Evolutionary conservation across 768 basidiomycete genomes (phyloP), one percentile per base, ranked within the genome.

Genomic region (Hericium coralloides): DNA sequence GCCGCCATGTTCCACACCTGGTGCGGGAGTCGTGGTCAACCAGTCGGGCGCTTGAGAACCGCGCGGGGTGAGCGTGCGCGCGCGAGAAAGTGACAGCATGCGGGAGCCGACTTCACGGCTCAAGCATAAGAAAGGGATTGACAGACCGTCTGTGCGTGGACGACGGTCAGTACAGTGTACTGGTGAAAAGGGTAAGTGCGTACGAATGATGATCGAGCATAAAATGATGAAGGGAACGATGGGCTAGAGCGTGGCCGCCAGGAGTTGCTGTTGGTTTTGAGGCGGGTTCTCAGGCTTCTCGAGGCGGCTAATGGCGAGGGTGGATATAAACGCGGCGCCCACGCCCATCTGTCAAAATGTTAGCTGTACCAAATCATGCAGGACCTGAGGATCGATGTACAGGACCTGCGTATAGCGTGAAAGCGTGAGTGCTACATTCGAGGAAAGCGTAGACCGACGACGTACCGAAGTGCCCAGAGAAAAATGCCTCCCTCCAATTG

Each of bases 201-300:
- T 68, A 90, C 89, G 91, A 53, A 84, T 79, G 63, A 95, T 72
- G 64, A 97, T 92, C 2, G 93, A 97, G 4, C 82, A 78, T 1
- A 98, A 75, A 2, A 98, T 92, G 48, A 95, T 72, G 67, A 97
- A 98, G 7, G 89, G 77, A 0, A 94, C 89, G 50, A 98, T 85
- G 1, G 92, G 89, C 62, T 92, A 83, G 12, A 97, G 75, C 7
- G 74, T 76, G 4, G 80, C 78, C 0, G 85, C 80, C n/a, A 98
- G 77, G 15, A 85, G 62, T 60, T 97, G 91, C 49, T 82, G 75
- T 63, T 89, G 85, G 45, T 77, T 79, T 54, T 74, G 70, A 0
- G 90, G 87, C 0, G 90, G 87, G 55, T 72, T 66, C 2, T 73
- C 68, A 1, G 87, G 82, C 10, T 63, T 65, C 5, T 86, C 81